Evolutionary conservation across 352 stramenopile species (phyloP), one percentile per base, ranked within the genome.

Genomic region (Hyaloperonospora arabidopsidis): DNA sequence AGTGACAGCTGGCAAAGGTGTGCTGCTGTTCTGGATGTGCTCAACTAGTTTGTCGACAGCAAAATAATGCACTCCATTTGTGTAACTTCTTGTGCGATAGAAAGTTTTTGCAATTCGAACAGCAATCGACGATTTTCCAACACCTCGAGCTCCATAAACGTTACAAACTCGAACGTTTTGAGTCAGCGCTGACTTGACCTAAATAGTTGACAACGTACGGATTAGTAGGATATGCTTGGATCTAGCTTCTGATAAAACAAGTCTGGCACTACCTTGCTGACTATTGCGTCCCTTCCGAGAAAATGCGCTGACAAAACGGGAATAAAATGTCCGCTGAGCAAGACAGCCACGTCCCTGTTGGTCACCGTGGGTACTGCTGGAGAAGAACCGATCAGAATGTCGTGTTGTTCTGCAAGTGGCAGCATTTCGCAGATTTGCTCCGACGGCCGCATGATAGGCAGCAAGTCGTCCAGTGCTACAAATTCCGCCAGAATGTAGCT

Each of bases 111-210:
- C 72, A 45, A 87, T 53, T 45, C 73, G 71, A 17, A 76, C 70
- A 2, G 72, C 77, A 46, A 86, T 65, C 7, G 79, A 78, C 8
- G 79, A 79, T 45, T 89, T 87, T 12, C 79, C 79, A 12, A 76
- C 58, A 13, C 79, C 79, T 32, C 64, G 59, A 21, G 56, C 50
- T 14, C 76, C 76, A 25, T 63, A 65, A 8, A 88, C 44, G 18
- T 61, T 73, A 65, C 75, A 84, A 21, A 87, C 59, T 44, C 75
- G 76, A 21, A 72, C 63, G 15, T 70, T 71, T 45, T 61, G 57
- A 29, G 50, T 47, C 45, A 76, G 35, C 12, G 45, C 67, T 32
- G 51, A 35, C 17, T 75, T 66, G 14, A 73, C 32, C 64, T 81
- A 43, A 25, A 61, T 61, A 13, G 43, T 39, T 23, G 62, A 35